Conservation (phyloP, 805 yeast genomes). For the Candida dendrica region DNA sequence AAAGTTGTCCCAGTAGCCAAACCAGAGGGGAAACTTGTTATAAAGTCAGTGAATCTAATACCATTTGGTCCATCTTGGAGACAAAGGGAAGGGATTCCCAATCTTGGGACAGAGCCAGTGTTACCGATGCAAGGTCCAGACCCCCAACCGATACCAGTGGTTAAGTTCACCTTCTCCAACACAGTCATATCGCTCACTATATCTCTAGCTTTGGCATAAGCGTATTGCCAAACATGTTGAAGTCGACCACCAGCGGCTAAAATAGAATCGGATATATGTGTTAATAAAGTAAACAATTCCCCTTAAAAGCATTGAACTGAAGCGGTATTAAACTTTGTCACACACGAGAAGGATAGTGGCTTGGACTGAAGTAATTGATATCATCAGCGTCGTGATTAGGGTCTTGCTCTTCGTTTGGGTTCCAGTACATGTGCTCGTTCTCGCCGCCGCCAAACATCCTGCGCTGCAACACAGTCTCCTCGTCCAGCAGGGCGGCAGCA, state of each 20-base stretch:
- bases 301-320: too few species aligned
- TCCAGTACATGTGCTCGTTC: conserved; percentile 15
- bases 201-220: conserved; percentile 47
- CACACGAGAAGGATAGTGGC: conserved; percentile 19
- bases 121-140: conserved; percentile 58
- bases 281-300: too few species aligned
- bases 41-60: conserved; percentile 48
- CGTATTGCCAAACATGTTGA: conserved; percentile 47
- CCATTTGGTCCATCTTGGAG: conserved; percentile 62
- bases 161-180: conserved; percentile 52
- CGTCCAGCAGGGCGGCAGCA: neutral
- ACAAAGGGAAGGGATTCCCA: conserved; percentile 48
- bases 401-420: conserved; percentile 11
- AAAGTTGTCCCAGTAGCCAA: conserved; percentile 53
- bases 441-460: conserved; percentile 10
- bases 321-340: conserved; percentile 1
- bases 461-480: conserved; percentile 3
- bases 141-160: conserved; percentile 61
- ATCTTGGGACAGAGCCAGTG: conserved; percentile 49
- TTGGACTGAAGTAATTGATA: conserved; percentile 14
- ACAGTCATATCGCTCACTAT: conserved; percentile 50
- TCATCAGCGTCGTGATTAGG: conserved; percentile 10
- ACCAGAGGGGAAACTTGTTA: conserved; percentile 52
- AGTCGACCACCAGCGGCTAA: conserved; percentile 39
- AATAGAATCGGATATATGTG: neutral